Evolutionary conservation across 2,329 filamentous ascomycete genomes (phyloP).

Genomic region (Ophiostoma sp.): DNA sequence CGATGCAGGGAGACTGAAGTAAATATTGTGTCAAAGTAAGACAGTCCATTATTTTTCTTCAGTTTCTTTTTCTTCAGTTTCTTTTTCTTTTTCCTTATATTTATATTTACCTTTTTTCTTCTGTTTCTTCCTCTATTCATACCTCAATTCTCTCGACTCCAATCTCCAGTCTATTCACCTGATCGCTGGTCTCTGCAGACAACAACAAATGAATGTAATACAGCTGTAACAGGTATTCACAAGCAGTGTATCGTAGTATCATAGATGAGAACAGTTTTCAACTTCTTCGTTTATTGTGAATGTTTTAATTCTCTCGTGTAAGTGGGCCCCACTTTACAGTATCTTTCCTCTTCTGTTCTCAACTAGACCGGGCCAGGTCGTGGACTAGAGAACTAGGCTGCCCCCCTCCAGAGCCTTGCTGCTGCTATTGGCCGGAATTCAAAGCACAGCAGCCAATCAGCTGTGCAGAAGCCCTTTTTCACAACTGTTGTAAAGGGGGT

Average conservation of each 20-base stretch:
- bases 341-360: slow-evolving; percentile 8
- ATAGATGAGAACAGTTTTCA: too few relatives aligned
- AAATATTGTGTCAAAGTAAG: background rate
- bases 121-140: too few relatives aligned
- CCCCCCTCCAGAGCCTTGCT: slow-evolving; percentile 12
- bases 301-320: background rate
- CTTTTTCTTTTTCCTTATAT: background rate
- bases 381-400: background rate
- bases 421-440: slow-evolving; percentile 23
- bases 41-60: background rate
- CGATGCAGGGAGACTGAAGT: background rate
- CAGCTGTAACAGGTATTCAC: background rate
- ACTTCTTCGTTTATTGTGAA: background rate
- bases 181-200: too few relatives aligned
- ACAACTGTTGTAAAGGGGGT: slow-evolving; percentile 18
- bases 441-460: slow-evolving; percentile 21
- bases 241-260: background rate
- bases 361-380: slow-evolving; percentile 3
- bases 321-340: slow-evolving; percentile 14
- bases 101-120: background rate
- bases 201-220: too few relatives aligned
- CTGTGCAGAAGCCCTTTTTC: background rate
- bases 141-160: too few relatives aligned
- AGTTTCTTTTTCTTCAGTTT: background rate
- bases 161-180: too few relatives aligned